These are phyloP conservation scores for Hypoxylon fragiforme DNA, from an alignment of 495 filamentous ascomycete species.

Conservation along the genomic window DNA sequence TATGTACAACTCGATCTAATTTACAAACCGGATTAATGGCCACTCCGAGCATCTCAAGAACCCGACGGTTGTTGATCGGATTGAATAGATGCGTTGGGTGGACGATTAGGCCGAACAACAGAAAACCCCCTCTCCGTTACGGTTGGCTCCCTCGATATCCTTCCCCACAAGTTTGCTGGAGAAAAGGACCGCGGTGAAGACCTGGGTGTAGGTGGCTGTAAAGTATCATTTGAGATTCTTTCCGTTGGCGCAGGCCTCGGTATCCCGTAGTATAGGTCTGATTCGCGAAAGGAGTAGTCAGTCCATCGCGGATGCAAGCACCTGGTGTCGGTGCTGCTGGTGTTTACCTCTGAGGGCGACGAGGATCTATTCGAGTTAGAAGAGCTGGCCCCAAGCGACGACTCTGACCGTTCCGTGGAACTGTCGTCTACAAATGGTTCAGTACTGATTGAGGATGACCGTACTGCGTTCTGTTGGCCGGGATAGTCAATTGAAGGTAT, in stretches of 20 bases:
- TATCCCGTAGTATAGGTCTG: conserved; percentile 16
- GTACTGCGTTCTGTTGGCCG: neutral
- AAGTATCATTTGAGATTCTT: neutral
- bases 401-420: neutral
- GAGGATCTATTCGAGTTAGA: neutral
- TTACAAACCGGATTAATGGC: too few relatives aligned
- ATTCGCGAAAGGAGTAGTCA: conserved; percentile 25
- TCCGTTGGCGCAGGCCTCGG: neutral
- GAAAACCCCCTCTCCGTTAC: neutral
- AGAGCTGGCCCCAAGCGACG: neutral
- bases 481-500: neutral
- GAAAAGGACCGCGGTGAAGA: neutral
- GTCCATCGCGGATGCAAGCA: conserved; percentile 19
- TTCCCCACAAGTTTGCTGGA: neutral
- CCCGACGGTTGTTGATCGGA: too few relatives aligned
- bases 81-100: neutral
- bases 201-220: neutral
- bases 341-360: neutral
- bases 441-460: neutral
- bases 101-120: neutral
- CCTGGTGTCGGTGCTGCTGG: neutral
- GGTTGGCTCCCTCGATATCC: neutral
- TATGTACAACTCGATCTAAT: too few relatives aligned
- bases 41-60: too few relatives aligned
- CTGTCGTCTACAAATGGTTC: neutral